Base-by-base conservation (phyloP, 2,329 filamentous ascomycete species). In the Trichoderma semiorbis region DNA sequence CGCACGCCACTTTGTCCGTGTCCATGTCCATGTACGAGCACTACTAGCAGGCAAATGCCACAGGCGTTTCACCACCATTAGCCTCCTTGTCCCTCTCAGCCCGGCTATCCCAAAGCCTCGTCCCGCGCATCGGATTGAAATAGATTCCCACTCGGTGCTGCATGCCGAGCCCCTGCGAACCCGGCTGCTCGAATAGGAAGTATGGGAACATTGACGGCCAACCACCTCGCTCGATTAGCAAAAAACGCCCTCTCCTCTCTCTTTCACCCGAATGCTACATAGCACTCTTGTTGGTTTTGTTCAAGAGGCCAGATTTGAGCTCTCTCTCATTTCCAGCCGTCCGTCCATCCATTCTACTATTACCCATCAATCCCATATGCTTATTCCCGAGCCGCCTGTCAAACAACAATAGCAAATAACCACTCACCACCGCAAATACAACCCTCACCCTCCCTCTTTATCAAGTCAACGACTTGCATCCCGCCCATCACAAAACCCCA, bases 31-130 rank as follows among this genome's bases (percentile, higher is more conserved):
- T 43, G 10, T 50, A 11, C 36, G 3, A 3, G 14, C 7, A 7
- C n/a, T 50, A 30, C 58, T 50, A 39, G 57, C 66, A 50, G 47
- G 16, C 7, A 69, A 26, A 12, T 47, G 18, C 32, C 53, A 21
- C 65, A 43, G 58, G 30, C 55, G 36, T 69, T 50, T 69, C 66
- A 61, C 66, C 26, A 60, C 24, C 66, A 61, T 26, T 50, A 50
- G 65, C 53, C 55, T 47, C 34, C 21, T 8, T 12, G 18, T 50
- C 43, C n/a, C 39, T 11, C 65, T 60, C 66, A 61, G 66, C 65
- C 55, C 30, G 26, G 28, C 18, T 36, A n/a, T 7, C 3, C 26
- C 21, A 28, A 47, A 47, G 55, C 57, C 67, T 61, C 43, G 58
- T 53, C 67, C 28, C 43, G 57, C 57, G 36, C 60, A 34, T 58